phyloP scores from a whole-genome alignment of 1,139 yeast species.

The Sugiyamaella pinicola region DNA sequence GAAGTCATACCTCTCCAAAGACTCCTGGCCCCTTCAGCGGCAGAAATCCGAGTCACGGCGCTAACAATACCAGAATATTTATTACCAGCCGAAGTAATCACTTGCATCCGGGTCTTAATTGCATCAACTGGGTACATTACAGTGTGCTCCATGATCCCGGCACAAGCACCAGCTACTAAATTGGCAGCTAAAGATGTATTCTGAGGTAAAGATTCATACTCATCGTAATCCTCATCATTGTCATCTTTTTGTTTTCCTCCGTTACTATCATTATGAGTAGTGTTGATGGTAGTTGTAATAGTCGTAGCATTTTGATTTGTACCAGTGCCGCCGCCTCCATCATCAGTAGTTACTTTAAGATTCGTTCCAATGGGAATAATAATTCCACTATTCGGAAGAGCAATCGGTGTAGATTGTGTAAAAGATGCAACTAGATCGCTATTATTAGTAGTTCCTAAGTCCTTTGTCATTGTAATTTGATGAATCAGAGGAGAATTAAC shows the following conservation, averaged over 20 bases:
- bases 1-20: constrained; percentile 95
- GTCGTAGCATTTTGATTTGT: background rate
- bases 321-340: constrained; percentile 1
- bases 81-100: constrained; percentile 50
- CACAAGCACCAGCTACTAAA: constrained; percentile 91
- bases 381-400: constrained; percentile 10
- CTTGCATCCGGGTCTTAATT: constrained; percentile 89
- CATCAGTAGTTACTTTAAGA: constrained; percentile 7
- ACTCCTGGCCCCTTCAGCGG: constrained; percentile 88
- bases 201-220: constrained; percentile 90
- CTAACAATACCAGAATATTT: constrained; percentile 53
- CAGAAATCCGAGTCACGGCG: constrained; percentile 71
- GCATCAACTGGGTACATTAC: constrained; percentile 97
- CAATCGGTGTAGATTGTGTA: constrained; percentile 5
- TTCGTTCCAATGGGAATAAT: constrained; percentile 6
- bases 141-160: constrained; percentile 96
- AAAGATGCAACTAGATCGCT: constrained; percentile 6
- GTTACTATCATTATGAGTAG: background rate
- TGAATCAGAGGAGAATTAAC: constrained; percentile 10
- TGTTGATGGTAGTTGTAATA: no score
- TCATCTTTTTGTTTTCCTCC: background rate
- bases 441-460: constrained; percentile 6
- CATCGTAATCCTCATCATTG: constrained; percentile 46
- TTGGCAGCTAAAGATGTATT: constrained; percentile 83
- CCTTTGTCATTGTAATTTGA: constrained; percentile 12